Conservation (phyloP, 139 green algal genomes). For the Chlorella sp. region DNA sequence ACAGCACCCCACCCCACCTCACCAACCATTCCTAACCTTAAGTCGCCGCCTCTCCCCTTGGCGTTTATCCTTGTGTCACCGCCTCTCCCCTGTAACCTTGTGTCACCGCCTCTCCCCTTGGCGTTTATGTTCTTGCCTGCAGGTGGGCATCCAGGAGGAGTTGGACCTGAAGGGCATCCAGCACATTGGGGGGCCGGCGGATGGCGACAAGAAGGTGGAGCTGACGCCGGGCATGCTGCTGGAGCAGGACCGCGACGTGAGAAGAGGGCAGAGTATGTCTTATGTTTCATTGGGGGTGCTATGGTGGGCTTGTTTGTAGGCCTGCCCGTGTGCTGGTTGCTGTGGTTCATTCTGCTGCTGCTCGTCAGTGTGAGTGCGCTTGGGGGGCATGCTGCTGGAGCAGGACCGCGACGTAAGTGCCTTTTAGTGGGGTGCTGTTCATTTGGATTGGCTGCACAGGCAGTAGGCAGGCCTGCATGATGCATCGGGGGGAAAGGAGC, state of each 20-base stretch:
- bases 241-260: conserved; percentile 92
- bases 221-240: conserved; percentile 86
- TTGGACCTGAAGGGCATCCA: conserved; percentile 94
- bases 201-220: conserved; percentile 88
- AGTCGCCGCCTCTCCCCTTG: too few relatives aligned
- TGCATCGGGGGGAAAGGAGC: too few relatives aligned
- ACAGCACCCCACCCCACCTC: not conserved
- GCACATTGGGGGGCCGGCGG: conserved; percentile 91
- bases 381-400: conserved; percentile 87
- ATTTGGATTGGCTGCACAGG: not conserved
- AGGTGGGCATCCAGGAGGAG: conserved; percentile 95
- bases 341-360: not conserved
- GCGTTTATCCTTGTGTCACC: too few relatives aligned
- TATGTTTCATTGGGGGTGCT: not conserved
- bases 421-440: not conserved
- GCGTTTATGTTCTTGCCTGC: too few relatives aligned
- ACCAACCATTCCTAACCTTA: not conserved
- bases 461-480: too few relatives aligned
- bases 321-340: too few relatives aligned
- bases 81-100: too few relatives aligned
- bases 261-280: conserved; percentile 19
- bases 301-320: not conserved
- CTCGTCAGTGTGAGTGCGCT: too few relatives aligned
- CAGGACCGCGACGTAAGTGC: conserved; percentile 89
- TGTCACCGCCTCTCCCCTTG: too few relatives aligned